Evolutionary conservation across 108 stramenopile genomes (phyloP).

Genomic region (Asterionellopsis glacialis): DNA sequence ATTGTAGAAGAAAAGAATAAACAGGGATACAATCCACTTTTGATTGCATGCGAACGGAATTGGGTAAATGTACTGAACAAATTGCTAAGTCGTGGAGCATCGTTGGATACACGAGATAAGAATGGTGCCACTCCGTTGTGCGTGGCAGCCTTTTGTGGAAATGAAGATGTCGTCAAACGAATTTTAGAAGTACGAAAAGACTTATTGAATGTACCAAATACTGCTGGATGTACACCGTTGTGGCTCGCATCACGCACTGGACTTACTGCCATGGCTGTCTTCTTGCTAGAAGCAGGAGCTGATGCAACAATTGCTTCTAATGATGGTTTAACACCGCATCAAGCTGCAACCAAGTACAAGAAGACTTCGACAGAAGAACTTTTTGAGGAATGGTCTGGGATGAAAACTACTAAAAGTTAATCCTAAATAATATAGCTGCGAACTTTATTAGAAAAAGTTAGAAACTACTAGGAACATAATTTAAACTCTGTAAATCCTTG

Average conservation of each 20-base stretch:
- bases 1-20: constrained; percentile 16
- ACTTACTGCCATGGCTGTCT: constrained; percentile 20
- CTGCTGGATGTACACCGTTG: constrained; percentile 33
- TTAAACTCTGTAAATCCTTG: too few species aligned
- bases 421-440: too few species aligned
- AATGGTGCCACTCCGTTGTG: constrained; percentile 24
- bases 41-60: constrained; percentile 45
- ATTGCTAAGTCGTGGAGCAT: constrained; percentile 15
- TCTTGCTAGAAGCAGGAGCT: constrained; percentile 33
- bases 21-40: constrained; percentile 28
- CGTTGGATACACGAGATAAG: constrained; percentile 12
- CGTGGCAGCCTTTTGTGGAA: constrained; percentile 44
- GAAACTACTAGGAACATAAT: too few species aligned
- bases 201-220: constrained; percentile 22
- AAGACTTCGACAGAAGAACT: constrained; percentile 4
- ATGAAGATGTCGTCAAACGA: constrained; percentile 28
- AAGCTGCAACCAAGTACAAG: constrained; percentile 36
- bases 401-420: neutral
- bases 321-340: constrained; percentile 22
- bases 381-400: neutral
- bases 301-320: constrained; percentile 26
- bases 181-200: constrained; percentile 6
- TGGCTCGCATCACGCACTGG: constrained; percentile 49
- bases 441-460: too few species aligned
- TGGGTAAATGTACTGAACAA: constrained; percentile 13